Percentiles rank a stretch among this genome's conserved stretches.
phyloP scores from a whole-genome alignment of 352 stramenopile genomes.

The Pythium myriotylum region DNA sequence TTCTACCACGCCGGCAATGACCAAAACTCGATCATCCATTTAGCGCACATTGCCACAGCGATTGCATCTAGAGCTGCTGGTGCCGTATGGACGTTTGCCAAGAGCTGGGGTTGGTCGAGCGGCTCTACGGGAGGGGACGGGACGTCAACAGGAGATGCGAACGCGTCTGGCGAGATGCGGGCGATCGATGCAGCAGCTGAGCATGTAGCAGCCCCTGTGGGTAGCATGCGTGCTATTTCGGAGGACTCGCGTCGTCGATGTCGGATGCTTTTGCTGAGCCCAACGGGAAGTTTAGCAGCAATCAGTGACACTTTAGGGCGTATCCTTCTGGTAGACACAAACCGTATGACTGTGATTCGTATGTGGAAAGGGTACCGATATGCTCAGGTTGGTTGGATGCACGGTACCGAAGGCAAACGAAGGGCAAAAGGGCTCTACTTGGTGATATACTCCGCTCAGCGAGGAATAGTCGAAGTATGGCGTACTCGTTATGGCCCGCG shows the following conservation, averaged over 20 bases:
- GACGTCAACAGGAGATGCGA: slow-evolving; percentile 26
- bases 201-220: slow-evolving; percentile 69
- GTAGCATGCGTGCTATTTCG: slow-evolving; percentile 48
- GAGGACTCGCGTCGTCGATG: slow-evolving; percentile 68
- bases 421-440: slow-evolving; percentile 67
- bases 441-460: slow-evolving; percentile 84
- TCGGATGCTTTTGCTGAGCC: slow-evolving; percentile 67
- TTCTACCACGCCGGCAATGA: slow-evolving; percentile 87
- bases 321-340: slow-evolving; percentile 78
- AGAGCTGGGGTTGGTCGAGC: slow-evolving; percentile 72
- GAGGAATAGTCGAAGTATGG: slow-evolving; percentile 85
- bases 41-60: slow-evolving; percentile 82
- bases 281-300: slow-evolving; percentile 64
- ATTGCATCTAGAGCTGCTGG: slow-evolving; percentile 76
- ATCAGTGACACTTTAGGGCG: slow-evolving; percentile 77
- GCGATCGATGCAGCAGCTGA: slow-evolving; percentile 54
- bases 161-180: slow-evolving; percentile 18
- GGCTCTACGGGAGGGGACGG: slow-evolving; percentile 14
- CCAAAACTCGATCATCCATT: slow-evolving; percentile 86
- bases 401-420: slow-evolving; percentile 54
- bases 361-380: slow-evolving; percentile 91
- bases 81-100: slow-evolving; percentile 83
- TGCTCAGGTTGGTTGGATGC: slow-evolving; percentile 83
- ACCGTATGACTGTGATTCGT: slow-evolving; percentile 77
- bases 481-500: slow-evolving; percentile 70